phyloP scores from a whole-genome alignment of 2,329 filamentous ascomycete genomes.

The Colletotrichum somersetense region DNA sequence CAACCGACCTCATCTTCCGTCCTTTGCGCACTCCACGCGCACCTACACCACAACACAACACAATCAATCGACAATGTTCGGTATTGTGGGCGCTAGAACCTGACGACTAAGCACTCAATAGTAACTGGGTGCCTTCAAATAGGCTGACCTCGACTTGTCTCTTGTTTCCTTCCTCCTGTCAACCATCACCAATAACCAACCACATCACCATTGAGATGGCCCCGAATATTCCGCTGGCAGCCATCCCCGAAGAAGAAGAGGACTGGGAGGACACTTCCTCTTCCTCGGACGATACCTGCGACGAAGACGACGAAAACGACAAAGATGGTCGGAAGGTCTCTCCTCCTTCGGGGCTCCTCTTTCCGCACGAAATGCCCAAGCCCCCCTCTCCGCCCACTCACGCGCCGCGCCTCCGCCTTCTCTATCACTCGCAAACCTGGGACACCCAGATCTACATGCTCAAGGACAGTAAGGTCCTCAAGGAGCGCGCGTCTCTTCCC shows the following conservation, averaged over 20 bases:
- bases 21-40: not conserved
- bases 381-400: slow-evolving; percentile 7
- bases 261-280: slow-evolving; percentile 21
- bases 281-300: slow-evolving; percentile 1
- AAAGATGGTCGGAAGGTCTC: not conserved
- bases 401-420: slow-evolving; percentile 2
- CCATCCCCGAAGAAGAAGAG: slow-evolving; percentile 17
- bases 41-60: not conserved
- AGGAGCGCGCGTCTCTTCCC: slow-evolving; percentile 10
- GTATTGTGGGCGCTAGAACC: not conserved
- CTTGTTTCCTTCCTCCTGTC: not conserved
- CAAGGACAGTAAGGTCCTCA: slow-evolving; percentile 17
- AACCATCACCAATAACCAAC: not conserved
- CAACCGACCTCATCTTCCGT: too few species aligned
- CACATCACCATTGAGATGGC: slow-evolving; percentile 6
- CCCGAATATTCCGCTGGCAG: not conserved
- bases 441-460: slow-evolving; percentile 17
- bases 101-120: not conserved
- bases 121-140: not conserved
- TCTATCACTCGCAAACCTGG: not conserved
- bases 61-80: too few species aligned
- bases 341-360: not conserved
- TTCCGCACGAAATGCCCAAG: slow-evolving; percentile 2
- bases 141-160: not conserved
- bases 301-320: not conserved